Percentiles rank a stretch among this genome's conserved stretches.
Evolutionary conservation across 768 basidiomycete species (phyloP).

Genomic region (Amanita jacksonii): DNA sequence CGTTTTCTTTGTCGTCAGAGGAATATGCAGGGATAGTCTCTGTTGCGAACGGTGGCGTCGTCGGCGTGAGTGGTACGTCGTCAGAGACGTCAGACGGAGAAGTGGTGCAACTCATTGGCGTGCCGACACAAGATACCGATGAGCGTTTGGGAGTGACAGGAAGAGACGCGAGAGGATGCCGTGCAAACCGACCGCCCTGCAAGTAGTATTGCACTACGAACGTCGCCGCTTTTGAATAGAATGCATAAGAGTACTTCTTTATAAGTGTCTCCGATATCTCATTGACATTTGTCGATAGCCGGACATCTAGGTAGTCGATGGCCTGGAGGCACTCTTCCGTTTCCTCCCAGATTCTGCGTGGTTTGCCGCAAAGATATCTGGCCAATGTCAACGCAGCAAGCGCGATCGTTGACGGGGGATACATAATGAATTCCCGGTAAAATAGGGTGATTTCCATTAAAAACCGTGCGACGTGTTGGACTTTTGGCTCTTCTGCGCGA

Average conservation of each 20-base stretch:
- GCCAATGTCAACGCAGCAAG: constrained; percentile 85
- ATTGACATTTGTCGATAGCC: constrained; percentile 82
- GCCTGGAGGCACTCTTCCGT: constrained; percentile 77
- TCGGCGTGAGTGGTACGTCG: constrained; percentile 78
- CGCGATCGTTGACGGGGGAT: constrained; percentile 79
- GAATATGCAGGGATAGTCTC: constrained; percentile 44
- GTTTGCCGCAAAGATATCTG: constrained; percentile 76
- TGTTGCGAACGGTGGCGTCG: constrained; percentile 59
- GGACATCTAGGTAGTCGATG: constrained; percentile 76
- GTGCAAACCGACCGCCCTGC: constrained; percentile 67
- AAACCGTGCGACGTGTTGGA: constrained; percentile 94
- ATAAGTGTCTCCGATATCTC: constrained; percentile 92
- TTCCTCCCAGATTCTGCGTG: constrained; percentile 74
- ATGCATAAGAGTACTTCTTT: constrained; percentile 96
- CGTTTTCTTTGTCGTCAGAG: constrained; percentile 78
- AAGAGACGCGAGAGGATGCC: constrained; percentile 35
- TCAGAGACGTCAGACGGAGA: constrained; percentile 69
- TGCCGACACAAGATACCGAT: constrained; percentile 48
- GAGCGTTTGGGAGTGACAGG: constrained; percentile 62
- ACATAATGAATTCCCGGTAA: constrained; percentile 90
- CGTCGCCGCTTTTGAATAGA: constrained; percentile 93
- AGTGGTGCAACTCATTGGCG: constrained; percentile 69
- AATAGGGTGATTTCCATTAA: constrained; percentile 99
- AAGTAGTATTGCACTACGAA: constrained; percentile 92
- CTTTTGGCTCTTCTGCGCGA: constrained; percentile 74